Conservation (phyloP, 2,329 filamentous ascomycete genomes). For the Cytospora schulzeri region DNA sequence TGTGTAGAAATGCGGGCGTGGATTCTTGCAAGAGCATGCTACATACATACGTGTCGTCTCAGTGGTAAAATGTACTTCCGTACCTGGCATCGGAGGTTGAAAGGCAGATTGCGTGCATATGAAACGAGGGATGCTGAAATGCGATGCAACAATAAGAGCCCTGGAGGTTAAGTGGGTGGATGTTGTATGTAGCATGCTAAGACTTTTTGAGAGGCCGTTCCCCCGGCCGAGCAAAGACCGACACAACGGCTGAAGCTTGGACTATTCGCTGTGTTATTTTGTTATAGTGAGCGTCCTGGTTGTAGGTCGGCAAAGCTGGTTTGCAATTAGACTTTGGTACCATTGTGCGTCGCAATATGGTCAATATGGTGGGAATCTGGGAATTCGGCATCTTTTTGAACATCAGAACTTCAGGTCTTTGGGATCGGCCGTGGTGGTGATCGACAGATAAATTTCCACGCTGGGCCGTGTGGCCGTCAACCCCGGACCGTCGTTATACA, state of each 20-base stretch:
- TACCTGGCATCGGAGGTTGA: slow-evolving; percentile 21
- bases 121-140: slow-evolving; percentile 16
- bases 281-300: neutral
- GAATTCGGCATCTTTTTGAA: neutral
- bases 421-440: slow-evolving; percentile 3
- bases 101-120: slow-evolving; percentile 27
- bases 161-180: neutral
- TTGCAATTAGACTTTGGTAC: neutral
- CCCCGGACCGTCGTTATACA: slow-evolving; percentile 2
- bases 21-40: neutral
- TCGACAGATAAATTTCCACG: slow-evolving; percentile 4
- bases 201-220: neutral
- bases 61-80: slow-evolving; percentile 5
- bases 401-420: neutral
- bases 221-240: neutral
- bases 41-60: neutral
- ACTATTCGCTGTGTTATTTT: neutral
- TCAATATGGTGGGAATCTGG: neutral
- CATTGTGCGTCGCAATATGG: neutral
- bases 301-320: neutral
- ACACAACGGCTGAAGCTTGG: neutral
- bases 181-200: too few species aligned
- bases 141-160: slow-evolving; percentile 12
- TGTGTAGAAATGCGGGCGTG: neutral
- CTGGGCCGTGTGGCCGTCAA: slow-evolving; percentile 11